Conservation (phyloP, 305 asterid genomes). For the Salvia sclarea region DNA sequence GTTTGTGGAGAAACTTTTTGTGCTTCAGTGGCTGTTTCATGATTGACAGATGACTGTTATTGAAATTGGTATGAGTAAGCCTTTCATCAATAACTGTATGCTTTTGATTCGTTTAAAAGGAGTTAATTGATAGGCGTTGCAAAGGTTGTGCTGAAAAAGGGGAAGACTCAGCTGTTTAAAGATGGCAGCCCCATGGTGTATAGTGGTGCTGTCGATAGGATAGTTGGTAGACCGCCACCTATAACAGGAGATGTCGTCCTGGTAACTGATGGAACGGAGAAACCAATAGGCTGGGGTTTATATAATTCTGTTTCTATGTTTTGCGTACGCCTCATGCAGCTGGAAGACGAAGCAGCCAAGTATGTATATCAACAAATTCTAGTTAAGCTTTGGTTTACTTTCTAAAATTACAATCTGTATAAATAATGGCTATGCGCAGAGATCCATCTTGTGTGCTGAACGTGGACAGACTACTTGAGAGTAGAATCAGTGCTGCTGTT, state of each 20-base stretch:
- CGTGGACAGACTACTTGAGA: constrained; percentile 45
- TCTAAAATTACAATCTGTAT: constrained; percentile 3
- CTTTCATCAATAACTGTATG: constrained; percentile 6
- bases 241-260: constrained; percentile 84
- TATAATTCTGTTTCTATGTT: constrained; percentile 93
- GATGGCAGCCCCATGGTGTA: constrained; percentile 97
- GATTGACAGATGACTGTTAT: background rate
- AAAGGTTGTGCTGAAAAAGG: constrained; percentile 89
- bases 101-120: constrained; percentile 17
- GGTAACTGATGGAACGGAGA: constrained; percentile 85
- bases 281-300: constrained; percentile 89
- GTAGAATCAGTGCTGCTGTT: constrained; percentile 47
- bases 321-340: constrained; percentile 93
- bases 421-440: constrained; percentile 42
- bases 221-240: constrained; percentile 89
- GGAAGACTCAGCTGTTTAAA: constrained; percentile 83
- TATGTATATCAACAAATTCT: constrained; percentile 17
- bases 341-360: constrained; percentile 74
- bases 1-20: too few species aligned
- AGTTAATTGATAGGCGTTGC: constrained; percentile 61
- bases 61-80: background rate
- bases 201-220: constrained; percentile 94
- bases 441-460: constrained; percentile 61
- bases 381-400: constrained; percentile 6
- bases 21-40: too few species aligned